Percentiles rank a stretch among this genome's conserved stretches.
Evolutionary conservation across 805 yeast species (phyloP).

Genomic region (Candida multigemmis): DNA sequence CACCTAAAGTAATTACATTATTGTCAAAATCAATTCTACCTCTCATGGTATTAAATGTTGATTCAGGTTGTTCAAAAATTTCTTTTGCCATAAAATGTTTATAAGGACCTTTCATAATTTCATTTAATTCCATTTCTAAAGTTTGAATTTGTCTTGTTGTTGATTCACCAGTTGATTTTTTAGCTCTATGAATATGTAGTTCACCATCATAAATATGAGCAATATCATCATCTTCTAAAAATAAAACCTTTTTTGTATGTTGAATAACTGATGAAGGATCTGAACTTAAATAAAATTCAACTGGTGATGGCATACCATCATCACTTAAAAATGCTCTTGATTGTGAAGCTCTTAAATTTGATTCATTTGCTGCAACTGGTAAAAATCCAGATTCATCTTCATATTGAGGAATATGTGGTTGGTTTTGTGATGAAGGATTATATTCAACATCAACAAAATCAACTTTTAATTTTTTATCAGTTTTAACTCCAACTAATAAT

Average conservation of each 20-base stretch:
- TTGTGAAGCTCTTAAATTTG: slow-evolving; percentile 73
- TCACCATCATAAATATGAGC: slow-evolving; percentile 98
- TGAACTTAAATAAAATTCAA: slow-evolving; percentile 91
- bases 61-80: slow-evolving; percentile 97
- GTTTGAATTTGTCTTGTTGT: slow-evolving; percentile 95
- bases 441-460: slow-evolving; percentile 98
- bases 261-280: slow-evolving; percentile 96
- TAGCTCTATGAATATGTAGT: slow-evolving; percentile 94
- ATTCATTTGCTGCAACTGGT: slow-evolving; percentile 47
- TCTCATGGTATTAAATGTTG: slow-evolving; percentile 97
- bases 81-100: slow-evolving; percentile 98
- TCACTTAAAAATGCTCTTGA: slow-evolving; percentile 95
- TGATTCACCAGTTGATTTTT: slow-evolving; percentile 73
- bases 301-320: slow-evolving; percentile 86
- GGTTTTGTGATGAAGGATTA: slow-evolving; percentile 49
- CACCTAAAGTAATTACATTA: slow-evolving; percentile 75
- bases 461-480: slow-evolving; percentile 89
- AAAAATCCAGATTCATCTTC: slow-evolving; percentile 26
- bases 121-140: slow-evolving; percentile 91
- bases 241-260: slow-evolving; percentile 94
- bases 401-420: slow-evolving; percentile 5
- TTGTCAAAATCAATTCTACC: slow-evolving; percentile 94
- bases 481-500: slow-evolving; percentile 91
- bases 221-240: slow-evolving; percentile 95
- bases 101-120: slow-evolving; percentile 96